A percentile compares a stretch with the other conserved stretches of the same genome.
These are phyloP conservation scores for Smithsoniella earleae DNA, from an alignment of 163 green algal species.

Conservation along the genomic window DNA sequence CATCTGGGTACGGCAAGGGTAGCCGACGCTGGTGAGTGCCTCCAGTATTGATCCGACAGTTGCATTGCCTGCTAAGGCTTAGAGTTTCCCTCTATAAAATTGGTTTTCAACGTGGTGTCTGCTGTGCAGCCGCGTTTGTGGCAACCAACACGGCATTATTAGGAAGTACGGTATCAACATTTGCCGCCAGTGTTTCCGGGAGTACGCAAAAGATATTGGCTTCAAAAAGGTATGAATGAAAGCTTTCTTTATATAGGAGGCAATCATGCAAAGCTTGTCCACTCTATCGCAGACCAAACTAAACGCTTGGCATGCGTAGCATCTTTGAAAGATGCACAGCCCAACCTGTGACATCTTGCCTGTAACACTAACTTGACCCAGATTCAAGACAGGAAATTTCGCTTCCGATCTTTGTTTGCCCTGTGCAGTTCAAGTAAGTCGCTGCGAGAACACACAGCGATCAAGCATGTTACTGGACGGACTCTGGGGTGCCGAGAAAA, in stretches of 20 bases:
- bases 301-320: no score
- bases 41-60: neutral
- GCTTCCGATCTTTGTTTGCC: no score
- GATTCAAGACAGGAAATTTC: no score
- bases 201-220: conserved; percentile 93
- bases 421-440: no score
- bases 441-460: no score
- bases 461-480: no score
- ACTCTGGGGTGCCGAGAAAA: no score
- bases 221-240: conserved; percentile 77
- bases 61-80: neutral
- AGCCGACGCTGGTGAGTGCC: conserved; percentile 63
- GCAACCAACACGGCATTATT: conserved; percentile 92
- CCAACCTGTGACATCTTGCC: no score
- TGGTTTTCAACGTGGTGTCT: neutral
- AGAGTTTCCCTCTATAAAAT: neutral
- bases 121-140: conserved; percentile 85
- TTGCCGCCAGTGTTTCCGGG: conserved; percentile 97
- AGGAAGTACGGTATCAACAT: conserved; percentile 99
- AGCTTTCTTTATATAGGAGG: no score
- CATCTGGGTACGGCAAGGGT: conserved; percentile 80
- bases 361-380: conserved; percentile 1
- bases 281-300: no score
- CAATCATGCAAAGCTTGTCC: no score
- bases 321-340: no score